Percentiles rank a stretch among this genome's conserved stretches.
Evolutionary conservation across 2,329 filamentous ascomycete species (phyloP).

Genomic region (Ascochyta rabiei): DNA sequence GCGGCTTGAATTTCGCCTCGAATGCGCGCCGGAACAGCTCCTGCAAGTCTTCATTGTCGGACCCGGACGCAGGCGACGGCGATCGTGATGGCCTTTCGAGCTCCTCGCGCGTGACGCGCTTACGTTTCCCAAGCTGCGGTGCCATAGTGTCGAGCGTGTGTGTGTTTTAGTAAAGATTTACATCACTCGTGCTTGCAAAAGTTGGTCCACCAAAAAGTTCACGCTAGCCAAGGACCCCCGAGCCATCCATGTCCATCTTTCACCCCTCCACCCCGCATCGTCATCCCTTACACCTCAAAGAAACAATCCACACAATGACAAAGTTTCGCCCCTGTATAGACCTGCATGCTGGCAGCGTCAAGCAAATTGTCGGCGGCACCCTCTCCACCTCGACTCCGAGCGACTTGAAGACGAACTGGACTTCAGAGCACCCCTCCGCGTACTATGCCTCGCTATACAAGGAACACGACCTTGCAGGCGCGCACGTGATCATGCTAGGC

Average conservation of each 20-base stretch:
- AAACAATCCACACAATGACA: conserved; percentile 68
- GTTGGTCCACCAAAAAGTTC: conserved; percentile 5
- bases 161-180: neutral
- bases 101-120: conserved; percentile 48
- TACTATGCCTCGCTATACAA: conserved; percentile 85
- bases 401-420: conserved; percentile 84
- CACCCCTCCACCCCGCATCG: conserved; percentile 27
- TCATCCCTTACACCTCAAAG: neutral
- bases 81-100: conserved; percentile 36
- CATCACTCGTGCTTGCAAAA: neutral
- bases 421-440: conserved; percentile 80
- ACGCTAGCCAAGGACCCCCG: conserved; percentile 28
- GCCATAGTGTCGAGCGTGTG: conserved; percentile 40
- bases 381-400: conserved; percentile 54
- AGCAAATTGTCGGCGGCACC: conserved; percentile 97
- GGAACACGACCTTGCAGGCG: conserved; percentile 74
- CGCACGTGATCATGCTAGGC: conserved; percentile 96
- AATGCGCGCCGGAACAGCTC: conserved; percentile 84
- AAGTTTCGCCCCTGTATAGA: conserved; percentile 96
- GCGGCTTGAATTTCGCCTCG: conserved; percentile 82
- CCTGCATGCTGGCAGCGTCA: conserved; percentile 94
- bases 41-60: conserved; percentile 62
- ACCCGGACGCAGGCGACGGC: conserved; percentile 35
- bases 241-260: conserved; percentile 5
- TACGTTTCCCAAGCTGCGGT: conserved; percentile 53